A percentile compares a stretch with the other conserved stretches of the same genome.
phyloP scores from a whole-genome alignment of 768 basidiomycete genomes.

The Podaxis pistillaris region DNA sequence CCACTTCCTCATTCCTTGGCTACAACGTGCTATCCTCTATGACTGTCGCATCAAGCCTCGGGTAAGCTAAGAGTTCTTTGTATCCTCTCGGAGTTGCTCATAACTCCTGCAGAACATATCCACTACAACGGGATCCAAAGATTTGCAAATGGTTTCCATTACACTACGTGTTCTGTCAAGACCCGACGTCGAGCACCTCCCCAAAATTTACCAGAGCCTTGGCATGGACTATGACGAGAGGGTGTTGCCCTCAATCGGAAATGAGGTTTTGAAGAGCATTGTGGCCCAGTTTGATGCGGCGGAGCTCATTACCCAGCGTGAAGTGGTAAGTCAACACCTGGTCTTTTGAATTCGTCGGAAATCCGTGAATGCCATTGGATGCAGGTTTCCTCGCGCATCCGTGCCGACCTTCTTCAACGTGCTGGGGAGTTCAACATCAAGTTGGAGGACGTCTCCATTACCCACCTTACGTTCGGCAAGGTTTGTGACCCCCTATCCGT shows the following conservation, averaged over 20 bases:
- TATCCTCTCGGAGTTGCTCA: conserved; percentile 10
- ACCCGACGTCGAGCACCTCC: conserved; percentile 83
- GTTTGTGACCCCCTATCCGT: conserved; percentile 32
- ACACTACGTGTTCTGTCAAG: conserved; percentile 94
- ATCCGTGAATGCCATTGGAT: not conserved
- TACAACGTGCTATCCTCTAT: conserved; percentile 94
- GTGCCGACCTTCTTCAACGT: conserved; percentile 87
- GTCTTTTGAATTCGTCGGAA: not conserved
- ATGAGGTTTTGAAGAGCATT: conserved; percentile 96
- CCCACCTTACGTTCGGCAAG: conserved; percentile 86
- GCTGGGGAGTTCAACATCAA: conserved; percentile 96
- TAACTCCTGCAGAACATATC: conserved; percentile 77
- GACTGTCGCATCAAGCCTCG: conserved; percentile 97
- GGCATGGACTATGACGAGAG: conserved; percentile 98
- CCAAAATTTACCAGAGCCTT: conserved; percentile 93
- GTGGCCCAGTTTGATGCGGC: conserved; percentile 99
- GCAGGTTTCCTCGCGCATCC: conserved; percentile 87
- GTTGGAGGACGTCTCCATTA: conserved; percentile 97
- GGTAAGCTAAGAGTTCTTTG: conserved; percentile 40
- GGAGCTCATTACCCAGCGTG: conserved; percentile 95
- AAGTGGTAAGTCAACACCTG: conserved; percentile 66
- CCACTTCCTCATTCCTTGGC: conserved; percentile 93
- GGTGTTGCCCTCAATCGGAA: conserved; percentile 95
- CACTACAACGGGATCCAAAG: conserved; percentile 98
- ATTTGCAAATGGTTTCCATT: conserved; percentile 97